Conservation (phyloP, 345 rosid species). For the Microthlaspi erraticum region DNA sequence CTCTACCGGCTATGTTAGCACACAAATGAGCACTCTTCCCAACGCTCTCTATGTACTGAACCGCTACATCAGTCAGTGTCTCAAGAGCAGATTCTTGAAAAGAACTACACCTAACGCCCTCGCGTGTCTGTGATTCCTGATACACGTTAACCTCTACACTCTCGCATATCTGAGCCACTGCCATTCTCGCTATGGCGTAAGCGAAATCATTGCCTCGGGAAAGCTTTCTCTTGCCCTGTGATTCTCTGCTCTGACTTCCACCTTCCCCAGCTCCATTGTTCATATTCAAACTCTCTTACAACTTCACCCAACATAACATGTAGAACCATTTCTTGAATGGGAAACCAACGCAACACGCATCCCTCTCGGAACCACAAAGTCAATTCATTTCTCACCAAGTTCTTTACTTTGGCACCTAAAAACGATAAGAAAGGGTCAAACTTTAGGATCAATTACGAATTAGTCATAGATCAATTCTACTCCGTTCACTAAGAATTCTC, state of each 20-base stretch:
- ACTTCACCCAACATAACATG: constrained; percentile 46
- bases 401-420: constrained; percentile 18
- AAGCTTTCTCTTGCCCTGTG: constrained; percentile 47
- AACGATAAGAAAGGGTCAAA: not conserved
- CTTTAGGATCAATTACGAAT: not conserved
- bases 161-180: constrained; percentile 79
- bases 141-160: constrained; percentile 67
- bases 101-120: constrained; percentile 66
- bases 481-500: not conserved
- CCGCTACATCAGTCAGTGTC: constrained; percentile 58
- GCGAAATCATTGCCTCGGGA: constrained; percentile 56
- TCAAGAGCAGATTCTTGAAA: constrained; percentile 86
- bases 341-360: constrained; percentile 37
- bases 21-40: constrained; percentile 61
- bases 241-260: constrained; percentile 51
- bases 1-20: constrained; percentile 74
- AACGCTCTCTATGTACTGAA: constrained; percentile 55
- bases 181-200: constrained; percentile 60
- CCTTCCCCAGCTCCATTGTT: constrained; percentile 79
- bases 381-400: constrained; percentile 11
- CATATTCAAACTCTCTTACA: constrained; percentile 82
- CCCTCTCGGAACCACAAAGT: constrained; percentile 32
- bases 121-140: constrained; percentile 73
- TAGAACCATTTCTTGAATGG: constrained; percentile 45
- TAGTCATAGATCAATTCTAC: constrained; percentile 13